A percentile compares a stretch with the other conserved stretches of the same genome.
Evolutionary conservation across 257 asterid genomes (phyloP).

Genomic region (Catharanthus roseus): DNA sequence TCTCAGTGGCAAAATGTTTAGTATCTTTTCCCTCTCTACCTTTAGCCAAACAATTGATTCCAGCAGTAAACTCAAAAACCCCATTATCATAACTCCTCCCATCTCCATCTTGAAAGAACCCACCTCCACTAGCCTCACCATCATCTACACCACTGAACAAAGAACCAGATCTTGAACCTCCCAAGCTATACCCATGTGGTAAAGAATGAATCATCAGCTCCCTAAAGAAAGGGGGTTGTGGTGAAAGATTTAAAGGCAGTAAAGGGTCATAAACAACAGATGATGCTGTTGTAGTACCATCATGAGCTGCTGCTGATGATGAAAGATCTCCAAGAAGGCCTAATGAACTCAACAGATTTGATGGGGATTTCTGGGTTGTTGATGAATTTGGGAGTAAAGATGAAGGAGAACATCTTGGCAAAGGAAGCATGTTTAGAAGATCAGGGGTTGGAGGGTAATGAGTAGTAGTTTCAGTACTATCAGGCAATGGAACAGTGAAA

Average conservation of each 20-base stretch:
- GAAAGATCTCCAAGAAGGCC: constrained; percentile 61
- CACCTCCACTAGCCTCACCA: constrained; percentile 40
- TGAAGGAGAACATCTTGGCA: constrained; percentile 48
- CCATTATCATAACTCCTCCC: constrained; percentile 45
- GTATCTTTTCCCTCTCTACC: constrained; percentile 51
- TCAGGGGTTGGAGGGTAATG: constrained; percentile 44
- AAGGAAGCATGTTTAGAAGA: constrained; percentile 59
- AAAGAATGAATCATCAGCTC: constrained; percentile 75
- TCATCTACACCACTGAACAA: constrained; percentile 61
- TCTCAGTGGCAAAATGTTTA: constrained; percentile 73
- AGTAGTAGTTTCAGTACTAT: constrained; percentile 24
- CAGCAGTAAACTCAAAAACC: constrained; percentile 55
- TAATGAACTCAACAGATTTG: constrained; percentile 51
- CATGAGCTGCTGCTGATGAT: constrained; percentile 5
- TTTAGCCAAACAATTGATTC: constrained; percentile 46
- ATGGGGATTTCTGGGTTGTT: constrained; percentile 27
- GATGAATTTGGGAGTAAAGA: constrained; percentile 46
- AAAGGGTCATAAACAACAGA: constrained; percentile 57
- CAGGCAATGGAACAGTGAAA: constrained; percentile 27
- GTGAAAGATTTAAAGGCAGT: constrained; percentile 64
- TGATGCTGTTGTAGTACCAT: constrained; percentile 24
- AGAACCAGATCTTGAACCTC: constrained; percentile 34
- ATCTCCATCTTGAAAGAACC: constrained; percentile 46
- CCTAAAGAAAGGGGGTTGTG: constrained; percentile 72
- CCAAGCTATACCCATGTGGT: constrained; percentile 44